Conservation (phyloP, 2,329 filamentous ascomycete genomes). For the Penicillium sclerotiorum region DNA sequence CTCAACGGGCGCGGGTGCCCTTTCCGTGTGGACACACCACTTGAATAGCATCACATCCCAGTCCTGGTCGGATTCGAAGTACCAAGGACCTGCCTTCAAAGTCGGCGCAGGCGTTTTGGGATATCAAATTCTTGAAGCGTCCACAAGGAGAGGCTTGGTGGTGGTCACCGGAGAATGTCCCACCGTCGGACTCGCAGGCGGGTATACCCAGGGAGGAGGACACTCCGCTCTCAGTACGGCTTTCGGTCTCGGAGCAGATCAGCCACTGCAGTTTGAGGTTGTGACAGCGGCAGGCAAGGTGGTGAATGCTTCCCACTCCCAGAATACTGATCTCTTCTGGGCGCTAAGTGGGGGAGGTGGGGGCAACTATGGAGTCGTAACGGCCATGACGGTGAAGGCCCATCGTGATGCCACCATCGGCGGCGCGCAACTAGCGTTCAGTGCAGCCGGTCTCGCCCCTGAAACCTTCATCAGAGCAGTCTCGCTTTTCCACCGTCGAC, state of each 20-base stretch:
- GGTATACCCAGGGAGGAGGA: conserved; percentile 64
- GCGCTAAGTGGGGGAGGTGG: conserved; percentile 35
- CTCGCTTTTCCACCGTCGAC: conserved; percentile 49
- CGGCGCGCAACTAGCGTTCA: conserved; percentile 51
- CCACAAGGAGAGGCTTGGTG: conserved; percentile 49
- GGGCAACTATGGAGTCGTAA: conserved; percentile 61
- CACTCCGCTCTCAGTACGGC: conserved; percentile 56
- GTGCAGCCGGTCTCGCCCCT: conserved; percentile 32
- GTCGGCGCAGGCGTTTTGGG: conserved; percentile 59
- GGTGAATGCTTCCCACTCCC: conserved; percentile 18
- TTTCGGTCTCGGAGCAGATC: conserved; percentile 64
- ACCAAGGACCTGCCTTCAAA: conserved; percentile 56
- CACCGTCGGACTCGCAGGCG: conserved; percentile 61
- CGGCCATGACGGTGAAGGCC: conserved; percentile 57
- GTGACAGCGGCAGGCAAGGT: conserved; percentile 48
- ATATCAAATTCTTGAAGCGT: conserved; percentile 50
- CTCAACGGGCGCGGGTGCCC: conserved; percentile 59
- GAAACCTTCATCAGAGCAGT: conserved; percentile 56
- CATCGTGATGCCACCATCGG: conserved; percentile 49
- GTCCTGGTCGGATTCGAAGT: conserved; percentile 44
- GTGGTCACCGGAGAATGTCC: conserved; percentile 60
- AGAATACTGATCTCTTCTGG: conserved; percentile 25
- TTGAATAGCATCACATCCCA: conserved; percentile 32
- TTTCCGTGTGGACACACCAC: conserved; percentile 38
- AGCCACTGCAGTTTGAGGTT: conserved; percentile 60